Conservation (phyloP, 1,284 basidiomycete species). For the Trametes hirsuta region DNA sequence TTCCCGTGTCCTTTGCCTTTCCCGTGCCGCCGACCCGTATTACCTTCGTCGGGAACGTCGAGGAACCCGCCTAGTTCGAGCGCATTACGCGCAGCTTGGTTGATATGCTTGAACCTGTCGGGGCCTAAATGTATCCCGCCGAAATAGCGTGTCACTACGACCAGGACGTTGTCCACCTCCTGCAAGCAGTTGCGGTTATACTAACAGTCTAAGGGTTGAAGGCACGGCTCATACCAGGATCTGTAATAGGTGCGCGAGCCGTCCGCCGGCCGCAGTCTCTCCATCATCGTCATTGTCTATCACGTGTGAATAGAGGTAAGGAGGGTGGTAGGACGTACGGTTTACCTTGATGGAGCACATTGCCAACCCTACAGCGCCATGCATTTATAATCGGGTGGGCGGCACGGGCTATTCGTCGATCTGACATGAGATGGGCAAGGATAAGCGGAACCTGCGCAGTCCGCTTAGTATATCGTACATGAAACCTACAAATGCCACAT, state of each 20-base stretch:
- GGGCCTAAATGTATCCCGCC: constrained; percentile 84
- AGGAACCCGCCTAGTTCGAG: constrained; percentile 83
- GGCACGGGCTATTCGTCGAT: constrained; percentile 75
- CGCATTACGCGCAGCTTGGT: constrained; percentile 86
- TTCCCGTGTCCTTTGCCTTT: constrained; percentile 11
- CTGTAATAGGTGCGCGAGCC: constrained; percentile 86
- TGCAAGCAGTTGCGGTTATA: constrained; percentile 30
- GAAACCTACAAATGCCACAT: not conserved
- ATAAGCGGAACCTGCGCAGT: constrained; percentile 66
- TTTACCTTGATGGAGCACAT: constrained; percentile 73
- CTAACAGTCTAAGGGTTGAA: not conserved
- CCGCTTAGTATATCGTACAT: not conserved
- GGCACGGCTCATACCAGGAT: constrained; percentile 63
- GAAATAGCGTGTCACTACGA: constrained; percentile 83
- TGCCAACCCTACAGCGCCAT: constrained; percentile 77
- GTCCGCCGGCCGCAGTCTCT: constrained; percentile 87
- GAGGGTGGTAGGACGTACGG: not conserved
- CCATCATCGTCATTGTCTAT: constrained; percentile 94
- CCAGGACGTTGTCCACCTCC: constrained; percentile 82
- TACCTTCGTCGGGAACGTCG: constrained; percentile 39
- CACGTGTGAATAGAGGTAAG: not conserved
- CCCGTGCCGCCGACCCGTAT: constrained; percentile 12
- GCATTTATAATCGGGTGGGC: constrained; percentile 91
- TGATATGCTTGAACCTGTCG: constrained; percentile 92
- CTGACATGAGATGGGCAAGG: constrained; percentile 72